phyloP scores from a whole-genome alignment of 192 early-diverging fungal species.

The Rhizophlyctis rosea region DNA sequence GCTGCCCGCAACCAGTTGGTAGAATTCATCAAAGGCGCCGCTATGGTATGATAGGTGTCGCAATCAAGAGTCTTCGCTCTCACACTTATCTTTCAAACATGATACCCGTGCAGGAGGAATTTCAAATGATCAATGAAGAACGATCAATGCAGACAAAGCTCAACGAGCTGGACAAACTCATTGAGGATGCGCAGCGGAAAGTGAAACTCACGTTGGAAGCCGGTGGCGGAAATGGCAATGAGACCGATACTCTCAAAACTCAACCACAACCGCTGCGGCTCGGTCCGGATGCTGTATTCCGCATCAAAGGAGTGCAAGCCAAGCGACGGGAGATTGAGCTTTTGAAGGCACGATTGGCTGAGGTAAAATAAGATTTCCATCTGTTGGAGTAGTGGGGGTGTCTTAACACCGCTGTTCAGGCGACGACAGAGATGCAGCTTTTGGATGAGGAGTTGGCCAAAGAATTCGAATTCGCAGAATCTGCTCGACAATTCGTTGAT shows the following conservation, averaged over 20 bases:
- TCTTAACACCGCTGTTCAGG: too few species aligned
- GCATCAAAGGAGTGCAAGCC: slow-evolving; percentile 13
- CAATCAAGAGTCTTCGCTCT: neutral
- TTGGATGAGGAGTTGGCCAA: too few species aligned
- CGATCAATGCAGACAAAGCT: slow-evolving; percentile 5
- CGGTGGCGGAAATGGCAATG: neutral
- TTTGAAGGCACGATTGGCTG: slow-evolving; percentile 7
- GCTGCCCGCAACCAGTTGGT: slow-evolving; percentile 19
- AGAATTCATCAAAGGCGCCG: slow-evolving; percentile 13
- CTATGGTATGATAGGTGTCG: neutral
- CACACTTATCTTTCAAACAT: neutral
- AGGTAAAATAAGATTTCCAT: slow-evolving; percentile 15
- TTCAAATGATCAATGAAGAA: slow-evolving; percentile 19
- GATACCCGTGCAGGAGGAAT: slow-evolving; percentile 18
- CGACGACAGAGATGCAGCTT: too few species aligned
- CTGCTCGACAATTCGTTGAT: too few species aligned
- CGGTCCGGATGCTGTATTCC: too few species aligned
- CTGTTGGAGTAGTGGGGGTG: too few species aligned
- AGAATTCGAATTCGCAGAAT: too few species aligned
- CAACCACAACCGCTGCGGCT: too few species aligned
- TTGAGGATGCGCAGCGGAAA: slow-evolving; percentile 9
- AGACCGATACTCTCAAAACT: too few species aligned
- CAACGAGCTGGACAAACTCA: slow-evolving; percentile 18
- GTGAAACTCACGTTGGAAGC: neutral
- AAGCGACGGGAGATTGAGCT: slow-evolving; percentile 9